Base-by-base conservation (phyloP, 2,329 filamentous ascomycete genomes). In the Tolypocladium ovalisporum region DNA sequence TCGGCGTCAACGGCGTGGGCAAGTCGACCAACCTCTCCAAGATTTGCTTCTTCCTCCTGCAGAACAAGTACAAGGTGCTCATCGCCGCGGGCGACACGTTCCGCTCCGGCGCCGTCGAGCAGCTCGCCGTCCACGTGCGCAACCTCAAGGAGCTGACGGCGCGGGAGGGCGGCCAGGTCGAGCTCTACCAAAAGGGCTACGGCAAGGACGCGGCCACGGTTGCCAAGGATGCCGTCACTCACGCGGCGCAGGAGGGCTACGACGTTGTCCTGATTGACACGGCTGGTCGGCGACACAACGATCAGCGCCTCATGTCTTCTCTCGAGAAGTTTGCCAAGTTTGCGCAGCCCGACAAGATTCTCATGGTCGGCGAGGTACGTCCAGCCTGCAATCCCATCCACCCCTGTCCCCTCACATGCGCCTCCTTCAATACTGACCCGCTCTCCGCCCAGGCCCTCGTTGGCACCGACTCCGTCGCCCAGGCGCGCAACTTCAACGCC, bases 21-120 rank as follows among this genome's bases (percentile, higher is more conserved):
- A 99, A 99, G 76, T 97, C 92, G 19, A 99, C 94, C 55, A 97
- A 97, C 70, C 80, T 99, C 40, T 93, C 90, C 72, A 99, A 99
- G 74, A 96, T 99, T 63, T 96, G 92, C 72, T 99, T 94, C 75
- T 99, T 99, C 76, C 79, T 99, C 40, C 79, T 99, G 36, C 93
- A 99, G 73, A 99, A 99, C 78, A 92, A 95, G 70, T 95, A 96
- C 78, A 89, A 89, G 68, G 91, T 99, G 19, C 82, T 99, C 58
- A 90, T 99, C 63, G 93, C 90, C 17, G 93, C 94, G 12, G 94
- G 90, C 65, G 93, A 99, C 71, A 99, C 94, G 3, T 99, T 99
- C 80, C 88, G 94, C 63, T 96, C 91, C 12, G 94, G 94, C 37
- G 94, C 94, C 42, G 95, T 99, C 55, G 94, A 99, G 76, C 94